phyloP scores from a whole-genome alignment of 129 eudicot genomes.

The Helichrysum umbraculigerum region DNA sequence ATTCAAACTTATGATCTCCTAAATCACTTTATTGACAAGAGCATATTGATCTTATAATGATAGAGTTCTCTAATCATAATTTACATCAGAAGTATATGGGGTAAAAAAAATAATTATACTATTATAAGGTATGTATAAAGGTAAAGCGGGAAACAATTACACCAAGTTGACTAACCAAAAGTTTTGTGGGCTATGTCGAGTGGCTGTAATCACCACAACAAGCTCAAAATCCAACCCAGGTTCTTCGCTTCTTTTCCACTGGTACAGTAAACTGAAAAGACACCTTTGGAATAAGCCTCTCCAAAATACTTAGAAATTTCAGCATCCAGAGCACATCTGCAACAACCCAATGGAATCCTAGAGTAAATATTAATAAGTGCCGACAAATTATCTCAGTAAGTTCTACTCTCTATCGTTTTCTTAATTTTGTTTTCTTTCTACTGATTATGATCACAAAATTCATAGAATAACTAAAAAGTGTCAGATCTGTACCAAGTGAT shows the following conservation, averaged over 20 bases:
- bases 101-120: background rate
- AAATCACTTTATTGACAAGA: background rate
- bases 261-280: conserved; percentile 73
- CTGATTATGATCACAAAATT: background rate
- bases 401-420: too few species aligned
- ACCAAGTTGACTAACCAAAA: conserved; percentile 63
- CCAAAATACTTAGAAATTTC: conserved; percentile 74
- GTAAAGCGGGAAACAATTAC: background rate
- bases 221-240: conserved; percentile 85
- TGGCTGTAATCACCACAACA: conserved; percentile 90
- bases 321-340: conserved; percentile 89
- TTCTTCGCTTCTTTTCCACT: conserved; percentile 89
- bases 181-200: conserved; percentile 90
- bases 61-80: too few species aligned
- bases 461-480: background rate
- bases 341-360: background rate
- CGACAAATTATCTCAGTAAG: background rate
- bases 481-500: background rate
- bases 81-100: background rate
- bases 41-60: too few species aligned
- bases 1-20: background rate
- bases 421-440: background rate
- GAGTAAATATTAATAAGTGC: background rate
- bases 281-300: conserved; percentile 96
- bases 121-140: conserved; percentile 1